Evolutionary conservation across 169 alveolate genomes (phyloP).

Genomic region (Plasmodium inui): DNA sequence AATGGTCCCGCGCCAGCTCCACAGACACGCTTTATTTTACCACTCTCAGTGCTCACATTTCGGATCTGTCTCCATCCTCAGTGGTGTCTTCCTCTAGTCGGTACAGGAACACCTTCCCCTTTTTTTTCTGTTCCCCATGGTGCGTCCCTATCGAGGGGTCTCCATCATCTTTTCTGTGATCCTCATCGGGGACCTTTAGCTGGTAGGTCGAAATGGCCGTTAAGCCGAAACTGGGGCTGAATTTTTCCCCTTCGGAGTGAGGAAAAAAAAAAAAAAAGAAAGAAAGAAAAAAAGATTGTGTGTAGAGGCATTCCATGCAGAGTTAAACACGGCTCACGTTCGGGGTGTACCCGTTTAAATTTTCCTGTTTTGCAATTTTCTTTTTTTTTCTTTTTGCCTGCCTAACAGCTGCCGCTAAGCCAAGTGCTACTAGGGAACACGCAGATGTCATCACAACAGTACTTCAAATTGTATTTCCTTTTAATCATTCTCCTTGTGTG

Average conservation of each 20-base stretch:
- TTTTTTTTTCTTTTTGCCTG: background rate
- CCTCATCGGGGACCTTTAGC: constrained; percentile 8
- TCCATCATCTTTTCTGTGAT: background rate
- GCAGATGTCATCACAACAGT: constrained; percentile 71
- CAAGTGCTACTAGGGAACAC: constrained; percentile 54
- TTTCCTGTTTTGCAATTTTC: background rate
- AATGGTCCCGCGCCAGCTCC: background rate
- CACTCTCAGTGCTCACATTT: constrained; percentile 7
- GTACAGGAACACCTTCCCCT: constrained; percentile 46
- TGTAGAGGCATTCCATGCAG: background rate
- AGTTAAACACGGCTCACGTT: no score
- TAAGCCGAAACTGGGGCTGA: constrained; percentile 51
- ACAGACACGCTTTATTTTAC: background rate
- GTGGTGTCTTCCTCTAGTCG: constrained; percentile 18
- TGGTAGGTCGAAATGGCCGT: constrained; percentile 74
- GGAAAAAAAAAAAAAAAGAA: background rate
- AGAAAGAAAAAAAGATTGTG: background rate
- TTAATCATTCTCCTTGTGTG: constrained; percentile 42
- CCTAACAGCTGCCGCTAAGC: constrained; percentile 16
- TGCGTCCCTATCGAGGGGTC: background rate
- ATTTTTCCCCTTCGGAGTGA: constrained; percentile 12
- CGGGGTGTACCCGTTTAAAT: background rate
- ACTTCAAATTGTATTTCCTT: constrained; percentile 53
- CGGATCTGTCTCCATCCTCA: background rate
- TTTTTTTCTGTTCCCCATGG: constrained; percentile 39